Percentiles rank a stretch among this genome's conserved stretches.
Conservation (phyloP, 2,329 filamentous ascomycete genomes). For the Calonectria pseudoreteaudii region DNA sequence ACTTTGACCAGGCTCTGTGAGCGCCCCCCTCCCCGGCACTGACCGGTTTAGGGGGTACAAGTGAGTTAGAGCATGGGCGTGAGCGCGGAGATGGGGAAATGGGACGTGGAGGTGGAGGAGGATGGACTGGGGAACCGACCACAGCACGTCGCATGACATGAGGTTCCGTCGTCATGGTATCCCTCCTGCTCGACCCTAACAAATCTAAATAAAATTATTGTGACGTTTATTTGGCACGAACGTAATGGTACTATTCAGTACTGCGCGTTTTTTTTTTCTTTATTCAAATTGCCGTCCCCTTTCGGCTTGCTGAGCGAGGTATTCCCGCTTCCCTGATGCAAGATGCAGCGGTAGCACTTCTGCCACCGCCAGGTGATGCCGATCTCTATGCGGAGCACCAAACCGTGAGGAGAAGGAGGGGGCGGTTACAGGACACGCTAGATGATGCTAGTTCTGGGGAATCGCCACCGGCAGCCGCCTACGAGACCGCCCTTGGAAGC, state of each 20-base stretch:
- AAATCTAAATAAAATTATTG: slow-evolving; percentile 8
- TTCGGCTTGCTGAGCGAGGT: not conserved
- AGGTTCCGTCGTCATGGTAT: not conserved
- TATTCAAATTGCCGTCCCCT: not conserved
- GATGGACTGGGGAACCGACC: not conserved
- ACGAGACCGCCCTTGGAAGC: not conserved
- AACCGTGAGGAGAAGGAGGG: slow-evolving; percentile 2
- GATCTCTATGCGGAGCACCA: not conserved
- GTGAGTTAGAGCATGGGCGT: not conserved
- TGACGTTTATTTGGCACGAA: not conserved
- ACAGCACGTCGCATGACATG: not conserved
- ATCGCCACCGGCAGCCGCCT: not conserved
- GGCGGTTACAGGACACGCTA: not conserved
- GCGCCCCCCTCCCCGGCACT: not conserved
- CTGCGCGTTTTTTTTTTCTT: not conserved
- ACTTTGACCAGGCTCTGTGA: not conserved
- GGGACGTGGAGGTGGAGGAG: not conserved
- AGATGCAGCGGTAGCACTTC: not conserved
- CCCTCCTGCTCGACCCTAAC: not conserved
- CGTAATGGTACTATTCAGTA: not conserved
- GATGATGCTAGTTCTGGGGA: not conserved
- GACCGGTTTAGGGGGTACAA: not conserved
- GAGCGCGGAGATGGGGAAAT: not conserved
- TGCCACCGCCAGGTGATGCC: not conserved
- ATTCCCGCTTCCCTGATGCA: not conserved